Base-by-base conservation (phyloP, 441 rosid species). In the Aquilaria agallochum region DNA sequence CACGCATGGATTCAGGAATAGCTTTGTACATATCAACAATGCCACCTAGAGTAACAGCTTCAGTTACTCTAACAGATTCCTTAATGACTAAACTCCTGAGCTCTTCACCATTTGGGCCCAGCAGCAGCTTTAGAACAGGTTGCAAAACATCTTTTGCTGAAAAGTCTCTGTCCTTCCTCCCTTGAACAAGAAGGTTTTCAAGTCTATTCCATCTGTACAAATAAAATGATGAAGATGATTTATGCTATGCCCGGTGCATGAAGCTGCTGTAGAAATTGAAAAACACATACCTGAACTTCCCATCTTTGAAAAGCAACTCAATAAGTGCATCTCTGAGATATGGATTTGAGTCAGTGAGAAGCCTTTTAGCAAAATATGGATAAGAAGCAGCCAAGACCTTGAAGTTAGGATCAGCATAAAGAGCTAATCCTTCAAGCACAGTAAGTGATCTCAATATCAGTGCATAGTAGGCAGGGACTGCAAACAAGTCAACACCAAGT, bases 361-460 rank as follows among this genome's bases (percentile, higher is more conserved):
- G 99, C 84, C 99, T 87, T 75, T 90, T 94, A 42, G 99, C 99
- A 70, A 94, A 89, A 69, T 94, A 94, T n/a, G 97, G 99, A 76
- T 94, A 90, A 20, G 99, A 94, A 62, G 97, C 96, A 76, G 96
- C 97, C 70, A 94, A 71, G 68, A 89, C 96, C 85, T 94, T 94
- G 76, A 94, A 94, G 72, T 90, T 80, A 31, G 99, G 99, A 83
- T 94, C 97, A 14, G 95, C 96, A 65, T 77, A 78, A 34, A 94
- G 92, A 50, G 99, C 99, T 71, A 94, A 75, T 59, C 99, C 99
- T 83, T 94, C 99, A 60, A 94, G 89, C 64, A 94, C 97, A 12
- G 99, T 94, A 46, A 94, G 99, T 1, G 99, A 94, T 75, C 97
- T 83, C 85, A 94, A 60, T 73, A 94, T 83, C 81, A 94, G 75